Conservation (phyloP, 441 rosid genomes). For the Capsella rubella region DNA sequence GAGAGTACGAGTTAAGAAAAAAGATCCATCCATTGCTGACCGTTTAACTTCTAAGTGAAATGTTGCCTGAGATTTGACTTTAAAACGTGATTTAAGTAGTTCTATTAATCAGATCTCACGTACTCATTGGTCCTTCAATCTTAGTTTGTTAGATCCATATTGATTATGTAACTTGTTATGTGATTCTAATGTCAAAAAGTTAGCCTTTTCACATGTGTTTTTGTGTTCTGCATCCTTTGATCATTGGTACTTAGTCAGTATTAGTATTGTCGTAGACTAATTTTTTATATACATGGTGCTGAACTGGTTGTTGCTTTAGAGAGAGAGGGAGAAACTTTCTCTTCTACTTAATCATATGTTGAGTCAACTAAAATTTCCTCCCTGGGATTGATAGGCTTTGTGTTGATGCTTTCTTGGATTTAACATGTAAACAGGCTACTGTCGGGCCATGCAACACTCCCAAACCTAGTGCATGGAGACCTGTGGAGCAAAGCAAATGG, state of each 20-base stretch:
- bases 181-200: not conserved
- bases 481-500: conserved; percentile 97
- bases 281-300: conserved; percentile 1
- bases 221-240: conserved; percentile 5
- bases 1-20: conserved; percentile 3
- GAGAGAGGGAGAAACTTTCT: not conserved
- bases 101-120: conserved; percentile 29
- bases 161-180: conserved; percentile 2
- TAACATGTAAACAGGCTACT: conserved; percentile 65
- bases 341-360: not conserved
- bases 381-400: conserved; percentile 16
- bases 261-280: not conserved
- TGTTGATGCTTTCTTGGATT: conserved; percentile 28
- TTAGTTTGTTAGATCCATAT: conserved; percentile 25
- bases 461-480: conserved; percentile 97
- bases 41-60: conserved; percentile 1
- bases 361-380: not conserved
- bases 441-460: conserved; percentile 87
- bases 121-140: conserved; percentile 7
- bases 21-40: conserved; percentile 33
- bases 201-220: not conserved
- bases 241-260: not conserved
- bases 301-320: not conserved
- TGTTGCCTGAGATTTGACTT: conserved; percentile 3
- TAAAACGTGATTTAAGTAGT: not conserved